Conservation (phyloP, 192 early-diverging fungal genomes). For the Spinellus fusiger region DNA sequence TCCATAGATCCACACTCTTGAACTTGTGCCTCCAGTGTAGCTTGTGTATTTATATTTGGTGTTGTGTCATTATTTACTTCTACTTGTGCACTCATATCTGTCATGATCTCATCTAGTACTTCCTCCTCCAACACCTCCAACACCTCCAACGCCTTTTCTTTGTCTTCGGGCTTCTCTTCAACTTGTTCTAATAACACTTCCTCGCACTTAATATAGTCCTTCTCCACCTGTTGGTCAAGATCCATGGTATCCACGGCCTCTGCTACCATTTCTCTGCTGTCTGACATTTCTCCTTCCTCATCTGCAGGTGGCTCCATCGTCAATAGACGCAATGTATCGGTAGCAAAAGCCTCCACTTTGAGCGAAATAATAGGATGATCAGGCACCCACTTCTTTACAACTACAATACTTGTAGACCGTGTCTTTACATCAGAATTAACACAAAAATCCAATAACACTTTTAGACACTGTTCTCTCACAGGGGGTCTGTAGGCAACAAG, state of each 20-base stretch:
- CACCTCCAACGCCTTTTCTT: not conserved
- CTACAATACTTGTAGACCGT: conserved; percentile 54
- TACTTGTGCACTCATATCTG: not conserved
- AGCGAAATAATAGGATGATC: conserved; percentile 39
- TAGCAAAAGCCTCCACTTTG: conserved; percentile 44
- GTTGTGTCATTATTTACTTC: conserved; percentile 17
- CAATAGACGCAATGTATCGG: conserved; percentile 19
- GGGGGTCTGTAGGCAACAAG: conserved; percentile 53
- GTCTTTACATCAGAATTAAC: conserved; percentile 38
- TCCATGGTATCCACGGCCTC: no score
- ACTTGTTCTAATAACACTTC: not conserved
- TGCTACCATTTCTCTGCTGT: not conserved
- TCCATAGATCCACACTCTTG: no score
- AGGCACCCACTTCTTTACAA: conserved; percentile 53
- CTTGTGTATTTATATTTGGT: not conserved
- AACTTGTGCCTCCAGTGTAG: not conserved
- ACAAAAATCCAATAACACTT: conserved; percentile 50
- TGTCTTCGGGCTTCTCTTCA: conserved; percentile 15
- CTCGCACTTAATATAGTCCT: not conserved
- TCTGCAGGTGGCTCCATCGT: conserved; percentile 4
- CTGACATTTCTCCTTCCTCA: conserved; percentile 4
- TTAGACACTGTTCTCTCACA: conserved; percentile 43
- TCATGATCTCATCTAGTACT: not conserved
- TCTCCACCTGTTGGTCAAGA: no score
- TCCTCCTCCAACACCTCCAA: conserved; percentile 6